A percentile compares a stretch with the other conserved stretches of the same genome.
Evolutionary conservation across 495 filamentous ascomycete species (phyloP).

Genomic region (Aspergillus kassunensis): DNA sequence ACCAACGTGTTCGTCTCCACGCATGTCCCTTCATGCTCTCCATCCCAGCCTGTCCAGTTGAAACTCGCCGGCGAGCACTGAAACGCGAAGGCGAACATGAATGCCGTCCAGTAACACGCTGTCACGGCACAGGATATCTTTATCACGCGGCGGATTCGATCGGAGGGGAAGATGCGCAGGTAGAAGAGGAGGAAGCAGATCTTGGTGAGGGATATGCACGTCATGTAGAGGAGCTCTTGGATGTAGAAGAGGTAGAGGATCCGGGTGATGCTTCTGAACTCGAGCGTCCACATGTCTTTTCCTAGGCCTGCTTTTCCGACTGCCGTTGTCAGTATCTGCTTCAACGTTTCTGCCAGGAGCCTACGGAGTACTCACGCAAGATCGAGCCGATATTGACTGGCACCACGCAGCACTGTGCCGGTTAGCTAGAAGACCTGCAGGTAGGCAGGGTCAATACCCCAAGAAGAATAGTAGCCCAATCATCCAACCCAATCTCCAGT

Average conservation of each 20-base stretch:
- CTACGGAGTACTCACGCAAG: background rate
- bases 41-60: slow-evolving; percentile 35
- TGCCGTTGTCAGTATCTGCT: background rate
- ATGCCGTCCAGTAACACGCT: slow-evolving; percentile 25
- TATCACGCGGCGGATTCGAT: slow-evolving; percentile 17
- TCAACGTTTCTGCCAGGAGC: background rate
- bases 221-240: slow-evolving; percentile 17
- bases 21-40: slow-evolving; percentile 28
- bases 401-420: background rate
- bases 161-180: slow-evolving; percentile 32
- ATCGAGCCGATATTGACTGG: background rate
- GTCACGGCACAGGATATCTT: slow-evolving; percentile 24
- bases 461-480: background rate
- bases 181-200: slow-evolving; percentile 26
- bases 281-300: background rate
- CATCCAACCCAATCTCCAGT: background rate
- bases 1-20: slow-evolving; percentile 28
- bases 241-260: slow-evolving; percentile 14
- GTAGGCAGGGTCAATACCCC: background rate
- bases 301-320: background rate
- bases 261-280: background rate
- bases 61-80: slow-evolving; percentile 35
- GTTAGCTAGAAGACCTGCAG: background rate
- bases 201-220: slow-evolving; percentile 16
- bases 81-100: slow-evolving; percentile 28